These are phyloP conservation scores for Chrysoporthe puriensis DNA, from an alignment of 2,329 filamentous ascomycete genomes.

Conservation along the genomic window DNA sequence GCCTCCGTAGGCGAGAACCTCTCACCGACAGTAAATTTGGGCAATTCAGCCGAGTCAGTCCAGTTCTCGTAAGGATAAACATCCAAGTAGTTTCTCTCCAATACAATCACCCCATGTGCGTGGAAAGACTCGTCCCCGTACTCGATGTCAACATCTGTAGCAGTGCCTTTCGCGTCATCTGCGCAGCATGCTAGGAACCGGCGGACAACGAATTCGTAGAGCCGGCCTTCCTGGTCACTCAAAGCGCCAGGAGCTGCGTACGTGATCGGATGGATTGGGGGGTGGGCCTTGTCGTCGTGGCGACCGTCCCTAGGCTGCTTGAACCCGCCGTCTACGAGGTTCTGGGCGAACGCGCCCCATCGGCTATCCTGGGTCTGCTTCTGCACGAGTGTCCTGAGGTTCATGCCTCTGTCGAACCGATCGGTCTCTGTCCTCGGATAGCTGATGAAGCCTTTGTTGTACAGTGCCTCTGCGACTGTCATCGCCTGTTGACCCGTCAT, in stretches of 20 bases:
- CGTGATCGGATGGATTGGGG: slow-evolving; percentile 94
- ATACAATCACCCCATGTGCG: slow-evolving; percentile 80
- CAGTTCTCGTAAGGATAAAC: slow-evolving; percentile 97
- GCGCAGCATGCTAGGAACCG: slow-evolving; percentile 96
- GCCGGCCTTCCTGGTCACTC: slow-evolving; percentile 68
- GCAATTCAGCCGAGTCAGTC: slow-evolving; percentile 84
- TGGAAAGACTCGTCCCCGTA: slow-evolving; percentile 85
- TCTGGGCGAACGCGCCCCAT: slow-evolving; percentile 83
- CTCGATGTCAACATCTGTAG: slow-evolving; percentile 80
- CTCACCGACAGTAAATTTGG: slow-evolving; percentile 78
- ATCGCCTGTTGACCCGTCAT: slow-evolving; percentile 92
- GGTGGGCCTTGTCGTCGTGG: slow-evolving; percentile 96
- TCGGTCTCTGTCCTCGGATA: slow-evolving; percentile 98
- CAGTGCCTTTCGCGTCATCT: slow-evolving; percentile 85
- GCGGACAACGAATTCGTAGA: slow-evolving; percentile 92
- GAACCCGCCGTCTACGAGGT: slow-evolving; percentile 75
- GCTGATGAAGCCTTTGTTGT: slow-evolving; percentile 94
- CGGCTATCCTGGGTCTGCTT: slow-evolving; percentile 77
- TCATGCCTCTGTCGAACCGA: slow-evolving; percentile 88
- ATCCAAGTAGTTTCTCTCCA: slow-evolving; percentile 90
- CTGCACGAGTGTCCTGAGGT: slow-evolving; percentile 76
- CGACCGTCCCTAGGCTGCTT: slow-evolving; percentile 79
- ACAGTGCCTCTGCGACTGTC: slow-evolving; percentile 82
- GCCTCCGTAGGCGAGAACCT: slow-evolving; percentile 86
- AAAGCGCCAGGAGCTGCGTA: slow-evolving; percentile 71